phyloP scores from a whole-genome alignment of 1,284 basidiomycete genomes.

The Ganoderma leucocontextum region DNA sequence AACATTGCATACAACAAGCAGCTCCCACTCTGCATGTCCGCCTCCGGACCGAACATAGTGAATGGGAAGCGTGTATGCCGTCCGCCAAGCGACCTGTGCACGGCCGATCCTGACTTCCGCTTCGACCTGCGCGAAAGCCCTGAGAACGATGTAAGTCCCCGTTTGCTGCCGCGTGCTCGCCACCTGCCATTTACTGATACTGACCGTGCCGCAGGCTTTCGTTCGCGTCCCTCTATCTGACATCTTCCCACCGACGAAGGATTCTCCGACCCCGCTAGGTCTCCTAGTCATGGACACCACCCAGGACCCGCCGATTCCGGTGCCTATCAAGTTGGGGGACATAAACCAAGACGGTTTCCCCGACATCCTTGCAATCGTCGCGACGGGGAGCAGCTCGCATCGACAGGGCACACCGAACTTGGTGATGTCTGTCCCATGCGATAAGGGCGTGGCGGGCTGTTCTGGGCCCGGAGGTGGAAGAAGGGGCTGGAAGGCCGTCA shows the following conservation, averaged over 20 bases:
- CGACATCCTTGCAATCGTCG: slow-evolving; percentile 82
- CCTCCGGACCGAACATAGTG: slow-evolving; percentile 54
- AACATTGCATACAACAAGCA: slow-evolving; percentile 97
- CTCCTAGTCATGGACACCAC: slow-evolving; percentile 78
- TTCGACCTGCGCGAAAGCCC: slow-evolving; percentile 72
- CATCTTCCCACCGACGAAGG: slow-evolving; percentile 57
- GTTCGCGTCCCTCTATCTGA: slow-evolving; percentile 72
- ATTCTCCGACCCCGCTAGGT: slow-evolving; percentile 51
- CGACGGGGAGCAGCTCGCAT: slow-evolving; percentile 44
- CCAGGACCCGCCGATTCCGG: slow-evolving; percentile 70
- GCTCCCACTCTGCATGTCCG: slow-evolving; percentile 77
- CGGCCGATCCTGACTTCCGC: slow-evolving; percentile 80
- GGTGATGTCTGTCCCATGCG: slow-evolving; percentile 79
- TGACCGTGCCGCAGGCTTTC: slow-evolving; percentile 57
- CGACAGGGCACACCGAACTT: slow-evolving; percentile 69
- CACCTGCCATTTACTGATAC: not conserved
- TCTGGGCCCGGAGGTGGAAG: slow-evolving; percentile 52
- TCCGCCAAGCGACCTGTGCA: slow-evolving; percentile 83
- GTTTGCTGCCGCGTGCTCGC: not conserved
- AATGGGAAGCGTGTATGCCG: slow-evolving; percentile 73
- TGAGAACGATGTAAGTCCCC: slow-evolving; percentile 61
- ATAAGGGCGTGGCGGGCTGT: slow-evolving; percentile 63
- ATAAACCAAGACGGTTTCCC: slow-evolving; percentile 96
- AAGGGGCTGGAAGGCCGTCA: slow-evolving; percentile 71
- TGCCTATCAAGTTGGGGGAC: slow-evolving; percentile 88